Conservation (phyloP, 1,284 basidiomycete genomes). For the Lentinula novae-zelandiae region DNA sequence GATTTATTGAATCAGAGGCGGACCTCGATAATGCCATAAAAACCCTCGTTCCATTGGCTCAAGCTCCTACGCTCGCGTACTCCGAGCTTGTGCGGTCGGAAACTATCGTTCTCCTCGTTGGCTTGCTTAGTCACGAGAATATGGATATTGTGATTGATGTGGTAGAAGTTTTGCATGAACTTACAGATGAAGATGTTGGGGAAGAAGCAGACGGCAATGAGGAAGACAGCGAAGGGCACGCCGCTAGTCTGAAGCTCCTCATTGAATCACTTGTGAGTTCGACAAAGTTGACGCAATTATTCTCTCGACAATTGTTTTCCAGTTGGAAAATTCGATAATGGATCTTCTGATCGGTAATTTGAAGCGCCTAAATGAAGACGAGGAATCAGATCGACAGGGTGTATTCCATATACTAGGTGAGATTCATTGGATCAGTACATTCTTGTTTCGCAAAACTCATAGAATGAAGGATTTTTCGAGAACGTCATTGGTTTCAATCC, state of each 20-base stretch:
- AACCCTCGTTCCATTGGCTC: conserved; percentile 84
- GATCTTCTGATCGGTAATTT: conserved; percentile 92
- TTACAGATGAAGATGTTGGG: conserved; percentile 95
- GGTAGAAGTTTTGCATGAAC: conserved; percentile 87
- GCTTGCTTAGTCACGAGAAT: conserved; percentile 89
- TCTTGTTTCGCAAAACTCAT: not conserved
- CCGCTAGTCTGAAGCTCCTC: conserved; percentile 67
- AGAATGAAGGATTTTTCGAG: conserved; percentile 81
- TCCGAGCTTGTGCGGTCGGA: conserved; percentile 84
- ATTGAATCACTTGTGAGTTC: conserved; percentile 70
- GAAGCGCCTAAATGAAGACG: conserved; percentile 73
- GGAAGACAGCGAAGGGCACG: conserved; percentile 65
- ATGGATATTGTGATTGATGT: conserved; percentile 92
- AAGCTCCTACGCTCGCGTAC: conserved; percentile 81
- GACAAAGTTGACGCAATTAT: not conserved
- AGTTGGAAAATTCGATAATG: conserved; percentile 81
- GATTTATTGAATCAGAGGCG: conserved; percentile 98
- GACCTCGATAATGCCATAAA: conserved; percentile 89
- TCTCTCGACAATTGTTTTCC: conserved; percentile 8
- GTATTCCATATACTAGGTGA: conserved; percentile 87
- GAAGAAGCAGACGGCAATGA: conserved; percentile 71
- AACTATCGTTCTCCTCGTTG: conserved; percentile 67
- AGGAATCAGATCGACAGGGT: conserved; percentile 87
- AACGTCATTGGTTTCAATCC: conserved; percentile 88
- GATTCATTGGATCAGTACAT: conserved; percentile 15